Conservation (phyloP, 2,329 filamentous ascomycete species). For the Ciborinia camelliae region DNA sequence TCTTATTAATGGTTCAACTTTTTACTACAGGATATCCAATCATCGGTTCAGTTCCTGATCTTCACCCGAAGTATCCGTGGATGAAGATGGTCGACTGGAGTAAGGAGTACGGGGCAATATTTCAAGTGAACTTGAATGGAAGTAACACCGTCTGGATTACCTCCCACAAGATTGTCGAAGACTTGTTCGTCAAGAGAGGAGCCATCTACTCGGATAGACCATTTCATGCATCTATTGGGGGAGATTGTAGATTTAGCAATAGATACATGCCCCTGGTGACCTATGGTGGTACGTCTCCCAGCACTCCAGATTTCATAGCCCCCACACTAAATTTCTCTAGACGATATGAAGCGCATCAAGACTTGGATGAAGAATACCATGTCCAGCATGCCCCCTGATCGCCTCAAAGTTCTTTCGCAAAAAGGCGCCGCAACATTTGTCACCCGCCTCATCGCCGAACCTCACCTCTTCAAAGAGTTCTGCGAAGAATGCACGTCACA, state of each 20-base stretch:
- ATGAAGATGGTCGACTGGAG: conserved; percentile 42
- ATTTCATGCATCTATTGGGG: conserved; percentile 19
- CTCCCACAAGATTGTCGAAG: conserved; percentile 42
- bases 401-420: conserved; percentile 23
- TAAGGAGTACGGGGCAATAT: conserved; percentile 42
- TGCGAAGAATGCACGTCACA: conserved; percentile 21
- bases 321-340: conserved; percentile 12
- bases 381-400: conserved; percentile 29
- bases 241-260: conserved; percentile 17
- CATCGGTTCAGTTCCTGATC: conserved; percentile 23
- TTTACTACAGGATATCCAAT: conserved; percentile 21
- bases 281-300: conserved; percentile 16
- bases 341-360: conserved; percentile 22
- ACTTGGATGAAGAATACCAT: conserved; percentile 21
- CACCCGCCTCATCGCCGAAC: conserved; percentile 14
- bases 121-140: conserved; percentile 44
- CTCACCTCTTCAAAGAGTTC: conserved; percentile 21
- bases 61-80: conserved; percentile 38
- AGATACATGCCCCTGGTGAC: conserved; percentile 22
- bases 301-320: background rate
- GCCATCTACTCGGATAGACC: conserved; percentile 36
- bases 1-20: background rate
- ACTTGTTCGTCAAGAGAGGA: conserved; percentile 43
- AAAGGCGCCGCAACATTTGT: conserved; percentile 17
- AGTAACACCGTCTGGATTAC: conserved; percentile 40